Conservation (phyloP, 768 basidiomycete species). For the Artomyces pyxidatus region DNA sequence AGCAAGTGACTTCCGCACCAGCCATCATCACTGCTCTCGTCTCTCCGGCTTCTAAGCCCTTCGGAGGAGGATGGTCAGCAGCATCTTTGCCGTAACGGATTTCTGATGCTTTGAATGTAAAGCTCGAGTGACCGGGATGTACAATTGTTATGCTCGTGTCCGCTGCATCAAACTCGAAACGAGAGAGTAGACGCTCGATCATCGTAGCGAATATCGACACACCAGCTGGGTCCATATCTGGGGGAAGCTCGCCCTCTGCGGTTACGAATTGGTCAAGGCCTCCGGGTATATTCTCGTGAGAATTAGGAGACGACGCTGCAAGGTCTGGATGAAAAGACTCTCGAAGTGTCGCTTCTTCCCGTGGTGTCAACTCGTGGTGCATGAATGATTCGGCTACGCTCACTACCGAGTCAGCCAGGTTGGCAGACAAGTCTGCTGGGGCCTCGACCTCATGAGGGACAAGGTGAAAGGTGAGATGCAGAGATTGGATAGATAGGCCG, state of each 20-base stretch:
- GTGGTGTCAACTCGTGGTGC: conserved; percentile 66
- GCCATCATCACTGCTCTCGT: conserved; percentile 46
- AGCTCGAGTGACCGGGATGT: conserved; percentile 52
- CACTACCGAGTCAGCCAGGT: conserved; percentile 71
- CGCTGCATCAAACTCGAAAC: conserved; percentile 68
- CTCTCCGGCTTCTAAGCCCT: too few species aligned
- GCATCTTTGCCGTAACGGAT: conserved; percentile 49
- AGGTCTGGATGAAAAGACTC: conserved; percentile 54
- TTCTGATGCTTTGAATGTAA: conserved; percentile 51
- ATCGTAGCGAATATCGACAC: conserved; percentile 76
- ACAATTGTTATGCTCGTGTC: conserved; percentile 63
- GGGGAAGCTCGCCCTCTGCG: conserved; percentile 31
- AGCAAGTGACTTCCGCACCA: conserved; percentile 47
- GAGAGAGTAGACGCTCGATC: conserved; percentile 69
- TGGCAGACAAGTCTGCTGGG: conserved; percentile 20
- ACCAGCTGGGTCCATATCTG: conserved; percentile 58
- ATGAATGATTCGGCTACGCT: conserved; percentile 84
- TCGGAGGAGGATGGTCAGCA: too few species aligned
- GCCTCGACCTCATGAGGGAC: conserved; percentile 17
- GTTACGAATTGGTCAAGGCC: conserved; percentile 51
- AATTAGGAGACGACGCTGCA: conserved; percentile 9
- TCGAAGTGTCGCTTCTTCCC: conserved; percentile 64
- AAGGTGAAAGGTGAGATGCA: conserved; percentile 60
- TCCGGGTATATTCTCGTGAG: conserved; percentile 55
- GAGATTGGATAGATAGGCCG: conserved; percentile 58